Evolutionary conservation across 108 stramenopile genomes (phyloP).

Genomic region (Seminavis robusta): DNA sequence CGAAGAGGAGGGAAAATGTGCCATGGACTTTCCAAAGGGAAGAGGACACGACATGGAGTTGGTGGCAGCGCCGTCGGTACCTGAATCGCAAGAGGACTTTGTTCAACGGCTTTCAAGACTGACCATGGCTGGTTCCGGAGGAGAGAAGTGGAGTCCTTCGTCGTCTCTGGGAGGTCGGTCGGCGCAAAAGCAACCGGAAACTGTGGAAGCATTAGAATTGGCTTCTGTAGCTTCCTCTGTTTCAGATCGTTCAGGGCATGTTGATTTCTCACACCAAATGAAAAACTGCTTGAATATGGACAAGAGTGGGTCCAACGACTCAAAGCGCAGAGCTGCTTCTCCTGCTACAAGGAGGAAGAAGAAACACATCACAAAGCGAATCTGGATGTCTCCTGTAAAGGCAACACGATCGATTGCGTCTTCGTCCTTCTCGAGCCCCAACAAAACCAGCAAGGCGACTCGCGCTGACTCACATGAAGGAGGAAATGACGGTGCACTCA

Average conservation of each 20-base stretch:
- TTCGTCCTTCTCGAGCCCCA: slow-evolving; percentile 1
- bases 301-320: too few species aligned
- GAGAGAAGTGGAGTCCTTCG: neutral
- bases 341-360: too few species aligned
- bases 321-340: too few species aligned
- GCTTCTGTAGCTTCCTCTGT: too few species aligned
- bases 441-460: neutral
- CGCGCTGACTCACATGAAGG: neutral
- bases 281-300: too few species aligned
- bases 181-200: too few species aligned
- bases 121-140: neutral
- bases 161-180: too few species aligned
- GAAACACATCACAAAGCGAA: neutral
- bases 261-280: too few species aligned
- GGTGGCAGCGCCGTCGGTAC: slow-evolving; percentile 32
- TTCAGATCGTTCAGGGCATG: too few species aligned
- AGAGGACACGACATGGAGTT: slow-evolving; percentile 38
- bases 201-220: too few species aligned
- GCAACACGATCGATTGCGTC: neutral
- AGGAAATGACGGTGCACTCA: neutral
- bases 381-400: slow-evolving; percentile 15
- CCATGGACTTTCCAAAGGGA: slow-evolving; percentile 49
- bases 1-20: neutral
- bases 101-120: slow-evolving; percentile 26
- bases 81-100: slow-evolving; percentile 66